Evolutionary conservation across 306 rosid species (phyloP).

Genomic region (Mimosa bimucronata): DNA sequence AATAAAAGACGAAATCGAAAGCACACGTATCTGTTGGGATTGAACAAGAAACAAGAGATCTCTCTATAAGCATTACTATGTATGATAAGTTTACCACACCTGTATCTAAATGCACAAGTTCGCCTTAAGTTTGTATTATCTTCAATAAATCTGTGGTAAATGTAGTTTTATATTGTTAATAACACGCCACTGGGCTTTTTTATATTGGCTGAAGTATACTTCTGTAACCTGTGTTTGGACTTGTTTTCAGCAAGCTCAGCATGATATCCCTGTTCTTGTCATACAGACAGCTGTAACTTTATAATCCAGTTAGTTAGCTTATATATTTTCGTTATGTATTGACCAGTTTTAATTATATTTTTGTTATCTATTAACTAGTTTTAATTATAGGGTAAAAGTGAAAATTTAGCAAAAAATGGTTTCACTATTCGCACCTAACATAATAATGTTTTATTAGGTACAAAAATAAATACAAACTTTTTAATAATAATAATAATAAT

Average conservation of each 20-base stretch:
- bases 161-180: background rate
- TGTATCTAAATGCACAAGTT: background rate
- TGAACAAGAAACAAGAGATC: too few species aligned
- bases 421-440: too few species aligned
- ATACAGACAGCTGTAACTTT: background rate
- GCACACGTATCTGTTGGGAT: background rate
- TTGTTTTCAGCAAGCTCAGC: slow-evolving; percentile 6
- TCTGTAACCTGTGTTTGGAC: slow-evolving; percentile 3
- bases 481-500: too few species aligned
- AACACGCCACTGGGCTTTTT: background rate
- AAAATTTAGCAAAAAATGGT: too few species aligned
- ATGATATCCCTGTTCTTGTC: background rate
- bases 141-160: background rate
- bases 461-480: too few species aligned
- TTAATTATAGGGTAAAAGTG: too few species aligned
- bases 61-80: background rate
- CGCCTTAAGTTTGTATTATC: background rate
- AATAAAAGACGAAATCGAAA: background rate
- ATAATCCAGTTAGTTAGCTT: background rate
- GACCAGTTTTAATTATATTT: too few species aligned
- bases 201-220: slow-evolving; percentile 13
- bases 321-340: too few species aligned
- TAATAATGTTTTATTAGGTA: too few species aligned
- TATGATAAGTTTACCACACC: slow-evolving; percentile 11
- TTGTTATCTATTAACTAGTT: background rate